phyloP scores from a whole-genome alignment of 495 filamentous ascomycete genomes.

The Corynascus novoguineensis region DNA sequence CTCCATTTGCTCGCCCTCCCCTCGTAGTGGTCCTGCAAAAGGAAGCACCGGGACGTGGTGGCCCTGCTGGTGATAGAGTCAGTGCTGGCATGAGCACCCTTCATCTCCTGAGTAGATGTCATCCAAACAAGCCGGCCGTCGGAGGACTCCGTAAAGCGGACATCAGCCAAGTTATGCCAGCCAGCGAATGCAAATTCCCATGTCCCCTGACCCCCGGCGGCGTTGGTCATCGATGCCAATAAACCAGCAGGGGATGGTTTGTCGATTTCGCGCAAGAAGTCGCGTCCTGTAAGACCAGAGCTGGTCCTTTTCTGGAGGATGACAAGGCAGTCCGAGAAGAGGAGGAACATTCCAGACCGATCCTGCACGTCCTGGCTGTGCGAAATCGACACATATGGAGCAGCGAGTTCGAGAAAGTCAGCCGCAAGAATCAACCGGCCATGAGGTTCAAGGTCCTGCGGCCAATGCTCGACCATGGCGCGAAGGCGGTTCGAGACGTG shows the following conservation, averaged over 20 bases:
- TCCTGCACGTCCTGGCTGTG: slow-evolving; percentile 26
- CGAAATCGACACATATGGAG: slow-evolving; percentile 53
- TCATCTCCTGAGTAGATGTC: slow-evolving; percentile 54
- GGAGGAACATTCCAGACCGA: slow-evolving; percentile 64
- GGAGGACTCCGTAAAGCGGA: slow-evolving; percentile 70
- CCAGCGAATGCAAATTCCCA: slow-evolving; percentile 70
- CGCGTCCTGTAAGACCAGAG: slow-evolving; percentile 62
- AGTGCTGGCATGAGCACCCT: slow-evolving; percentile 41
- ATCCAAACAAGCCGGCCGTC: slow-evolving; percentile 71
- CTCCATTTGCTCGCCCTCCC: slow-evolving; percentile 68
- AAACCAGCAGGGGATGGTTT: slow-evolving; percentile 57
- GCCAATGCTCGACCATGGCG: slow-evolving; percentile 76
- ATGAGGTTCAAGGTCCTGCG: slow-evolving; percentile 59
- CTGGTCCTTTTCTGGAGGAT: slow-evolving; percentile 62
- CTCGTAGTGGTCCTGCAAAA: slow-evolving; percentile 71
- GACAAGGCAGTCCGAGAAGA: slow-evolving; percentile 80
- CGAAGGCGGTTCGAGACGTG: slow-evolving; percentile 66
- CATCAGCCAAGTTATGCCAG: slow-evolving; percentile 61
- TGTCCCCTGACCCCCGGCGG: slow-evolving; percentile 42
- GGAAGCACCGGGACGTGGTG: slow-evolving; percentile 53
- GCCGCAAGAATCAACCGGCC: slow-evolving; percentile 80
- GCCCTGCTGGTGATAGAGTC: slow-evolving; percentile 46
- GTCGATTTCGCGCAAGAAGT: slow-evolving; percentile 76
- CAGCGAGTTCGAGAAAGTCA: slow-evolving; percentile 70
- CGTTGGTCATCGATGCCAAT: slow-evolving; percentile 52